Percentiles rank a stretch among this genome's conserved stretches.
phyloP scores from a whole-genome alignment of 768 basidiomycete species.

The Asterophora parasitica region DNA sequence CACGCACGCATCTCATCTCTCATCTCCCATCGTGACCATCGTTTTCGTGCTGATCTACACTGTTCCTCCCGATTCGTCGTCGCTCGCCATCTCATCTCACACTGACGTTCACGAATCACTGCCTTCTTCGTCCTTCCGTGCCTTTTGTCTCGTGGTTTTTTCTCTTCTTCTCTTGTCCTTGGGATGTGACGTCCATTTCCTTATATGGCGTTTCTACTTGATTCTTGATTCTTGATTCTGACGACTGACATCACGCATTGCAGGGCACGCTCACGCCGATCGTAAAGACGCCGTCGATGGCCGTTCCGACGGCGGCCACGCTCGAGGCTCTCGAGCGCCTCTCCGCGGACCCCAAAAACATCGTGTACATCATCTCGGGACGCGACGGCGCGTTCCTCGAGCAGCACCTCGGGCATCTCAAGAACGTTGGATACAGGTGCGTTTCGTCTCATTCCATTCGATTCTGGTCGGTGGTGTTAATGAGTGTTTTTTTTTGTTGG shows the following conservation, averaged over 20 bases:
- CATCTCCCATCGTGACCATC: no score
- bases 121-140: no score
- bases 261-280: slow-evolving; percentile 96
- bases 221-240: not conserved
- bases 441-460: not conserved
- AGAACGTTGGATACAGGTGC: slow-evolving; percentile 69
- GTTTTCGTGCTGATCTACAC: no score
- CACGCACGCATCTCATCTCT: no score
- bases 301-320: slow-evolving; percentile 71
- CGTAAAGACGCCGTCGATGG: slow-evolving; percentile 89
- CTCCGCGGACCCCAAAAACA: slow-evolving; percentile 75
- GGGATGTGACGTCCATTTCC: no score
- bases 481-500: no score
- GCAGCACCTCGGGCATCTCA: slow-evolving; percentile 83
- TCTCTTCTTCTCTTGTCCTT: no score
- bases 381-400: slow-evolving; percentile 92
- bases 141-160: no score
- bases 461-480: no score
- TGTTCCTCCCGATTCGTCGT: no score
- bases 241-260: not conserved
- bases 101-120: no score
- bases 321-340: slow-evolving; percentile 71
- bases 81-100: no score
- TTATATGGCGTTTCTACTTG: not conserved
- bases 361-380: slow-evolving; percentile 97